Evolutionary conservation across 768 basidiomycete genomes (phyloP).

Genomic region (Suillus luteus): DNA sequence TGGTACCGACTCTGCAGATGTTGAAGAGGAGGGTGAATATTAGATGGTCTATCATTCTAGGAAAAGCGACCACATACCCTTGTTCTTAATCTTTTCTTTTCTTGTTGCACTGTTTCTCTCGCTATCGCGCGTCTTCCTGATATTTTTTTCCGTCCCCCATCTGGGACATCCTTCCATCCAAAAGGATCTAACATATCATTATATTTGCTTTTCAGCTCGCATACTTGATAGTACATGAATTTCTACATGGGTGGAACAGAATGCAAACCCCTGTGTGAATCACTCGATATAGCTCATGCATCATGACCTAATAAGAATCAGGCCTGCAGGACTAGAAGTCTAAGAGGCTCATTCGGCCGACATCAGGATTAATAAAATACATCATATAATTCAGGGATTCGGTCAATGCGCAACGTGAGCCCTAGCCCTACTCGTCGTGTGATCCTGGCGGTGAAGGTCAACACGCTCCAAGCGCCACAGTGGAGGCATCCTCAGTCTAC

Average conservation of each 20-base stretch:
- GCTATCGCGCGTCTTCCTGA: conserved; percentile 9
- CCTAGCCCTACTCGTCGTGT: neutral
- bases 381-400: neutral
- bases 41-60: conserved; percentile 30
- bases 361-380: neutral
- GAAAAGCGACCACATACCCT: conserved; percentile 2
- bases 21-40: conserved; percentile 65
- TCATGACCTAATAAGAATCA: neutral
- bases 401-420: neutral
- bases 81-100: conserved; percentile 7
- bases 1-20: conserved; percentile 74
- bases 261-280: neutral
- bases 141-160: conserved; percentile 6
- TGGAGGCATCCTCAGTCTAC: neutral
- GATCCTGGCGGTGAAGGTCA: neutral
- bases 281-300: neutral
- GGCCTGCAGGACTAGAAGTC: neutral
- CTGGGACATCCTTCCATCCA: conserved; percentile 8
- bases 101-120: conserved; percentile 4
- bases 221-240: conserved; percentile 12
- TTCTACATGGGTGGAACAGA: conserved; percentile 10
- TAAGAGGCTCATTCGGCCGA: neutral
- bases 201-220: conserved; percentile 10
- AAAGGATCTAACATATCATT: conserved; percentile 14
- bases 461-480: neutral